phyloP scores from a whole-genome alignment of 306 rosid species.

The Dalbergia cultrata region DNA sequence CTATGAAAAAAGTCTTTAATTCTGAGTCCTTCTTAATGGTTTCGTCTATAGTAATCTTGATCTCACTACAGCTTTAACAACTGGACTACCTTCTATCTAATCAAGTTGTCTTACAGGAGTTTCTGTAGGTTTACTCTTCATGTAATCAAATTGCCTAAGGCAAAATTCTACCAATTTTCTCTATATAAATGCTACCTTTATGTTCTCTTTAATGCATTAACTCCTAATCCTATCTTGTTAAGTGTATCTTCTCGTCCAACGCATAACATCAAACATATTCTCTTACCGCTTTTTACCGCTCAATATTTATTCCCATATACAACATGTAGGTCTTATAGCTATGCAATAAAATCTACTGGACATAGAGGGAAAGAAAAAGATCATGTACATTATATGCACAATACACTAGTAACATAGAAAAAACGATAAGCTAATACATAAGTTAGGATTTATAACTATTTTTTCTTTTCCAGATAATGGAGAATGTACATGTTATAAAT shows the following conservation, averaged over 20 bases:
- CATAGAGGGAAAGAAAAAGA: neutral
- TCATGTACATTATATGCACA: constrained; percentile 23
- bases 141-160: too few species aligned
- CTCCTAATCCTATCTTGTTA: neutral
- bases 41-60: neutral
- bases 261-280: neutral
- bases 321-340: neutral
- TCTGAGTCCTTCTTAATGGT: neutral
- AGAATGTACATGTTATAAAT: constrained; percentile 13
- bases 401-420: constrained; percentile 20
- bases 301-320: neutral
- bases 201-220: neutral
- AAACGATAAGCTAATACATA: constrained; percentile 11
- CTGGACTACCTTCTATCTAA: neutral
- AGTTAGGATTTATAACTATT: neutral
- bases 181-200: neutral
- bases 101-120: neutral
- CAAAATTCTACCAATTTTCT: neutral
- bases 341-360: neutral
- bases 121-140: neutral
- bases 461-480: constrained; percentile 14
- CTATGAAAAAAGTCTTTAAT: neutral
- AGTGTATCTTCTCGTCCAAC: neutral
- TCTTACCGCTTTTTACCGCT: neutral
- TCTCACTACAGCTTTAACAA: neutral